Base-by-base conservation (phyloP, 2,329 filamentous ascomycete genomes). In the Metarhizium sp. region DNA sequence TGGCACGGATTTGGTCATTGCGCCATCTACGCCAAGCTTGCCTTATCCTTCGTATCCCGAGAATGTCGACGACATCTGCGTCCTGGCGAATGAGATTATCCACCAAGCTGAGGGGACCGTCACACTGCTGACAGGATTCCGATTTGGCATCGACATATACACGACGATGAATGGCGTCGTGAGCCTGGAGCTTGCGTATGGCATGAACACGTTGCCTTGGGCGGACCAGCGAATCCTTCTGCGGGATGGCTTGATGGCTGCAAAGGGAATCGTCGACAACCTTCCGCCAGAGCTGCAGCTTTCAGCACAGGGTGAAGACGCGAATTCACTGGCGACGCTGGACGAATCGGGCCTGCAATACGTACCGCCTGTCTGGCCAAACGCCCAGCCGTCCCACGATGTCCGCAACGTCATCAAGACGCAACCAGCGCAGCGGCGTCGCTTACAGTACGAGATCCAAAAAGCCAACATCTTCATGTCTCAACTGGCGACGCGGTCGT, bases 381-480 rank as follows among this genome's bases (percentile, higher is more conserved):
- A 68, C 53, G 68, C 70, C 6, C 73, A 76, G 58, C 74, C 77
- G 0, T 63, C 73, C 8, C 72, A 79, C 58, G 79, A 82, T 59
- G 63, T 81, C 16, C 76, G 78, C 46, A 75, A 74, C 43, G 69
- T 74, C 7, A 73, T 81, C 56, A 75, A 76, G 54, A 69, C 72
- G 20, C 72, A 81, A 30, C 76, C 78, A 1, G 66, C 72, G 30
- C 73, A 76, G 2, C 77, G 81, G 2, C 76, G 81, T 1, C 74
- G 78, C 55, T 68, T 91, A 4, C 89, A 94, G 66, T 90, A 86
- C 61, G 91, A 95, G 70, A 94, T 96, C 34, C 90, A 95, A 67
- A 95, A 95, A 67, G 88, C 90, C 6, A 95, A 95, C 67, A 88
- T 96, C 43, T 90, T 92, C 65, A 84, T 86, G 2, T 92, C 87